Evolutionary conservation across 306 rosid genomes (phyloP).

Genomic region (Sicyos edulis): DNA sequence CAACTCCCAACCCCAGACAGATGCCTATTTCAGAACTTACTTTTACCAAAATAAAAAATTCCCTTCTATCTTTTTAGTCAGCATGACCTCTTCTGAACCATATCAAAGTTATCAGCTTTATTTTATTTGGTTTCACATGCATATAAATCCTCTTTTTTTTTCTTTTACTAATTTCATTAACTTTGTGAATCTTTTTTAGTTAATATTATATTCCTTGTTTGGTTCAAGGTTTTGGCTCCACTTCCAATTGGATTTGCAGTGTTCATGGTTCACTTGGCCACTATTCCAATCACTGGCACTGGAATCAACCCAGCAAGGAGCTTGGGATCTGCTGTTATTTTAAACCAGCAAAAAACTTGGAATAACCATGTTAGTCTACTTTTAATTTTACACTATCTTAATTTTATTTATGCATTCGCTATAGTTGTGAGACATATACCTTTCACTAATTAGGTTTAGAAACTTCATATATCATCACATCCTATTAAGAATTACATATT

Average conservation of each 20-base stretch:
- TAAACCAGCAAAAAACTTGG: slow-evolving; percentile 50
- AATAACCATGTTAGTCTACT: slow-evolving; percentile 58
- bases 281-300: too few species aligned
- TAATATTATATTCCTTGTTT: background rate
- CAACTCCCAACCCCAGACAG: background rate
- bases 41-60: background rate
- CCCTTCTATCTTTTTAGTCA: background rate
- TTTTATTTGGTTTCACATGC: background rate
- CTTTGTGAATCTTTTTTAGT: background rate
- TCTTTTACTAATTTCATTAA: background rate
- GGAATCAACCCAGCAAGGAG: slow-evolving; percentile 97
- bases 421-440: too few species aligned
- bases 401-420: background rate
- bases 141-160: background rate
- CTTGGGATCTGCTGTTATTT: slow-evolving; percentile 78
- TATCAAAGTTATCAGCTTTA: background rate
- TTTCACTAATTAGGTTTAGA: too few species aligned
- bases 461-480: too few species aligned
- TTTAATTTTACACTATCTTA: background rate
- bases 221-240: slow-evolving; percentile 81
- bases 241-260: slow-evolving; percentile 97
- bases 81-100: background rate
- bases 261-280: slow-evolving; percentile 94
- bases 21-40: slow-evolving; percentile 5
- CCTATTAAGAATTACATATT: too few species aligned